Base-by-base conservation (phyloP, 805 yeast species). In the Ogataea neopini region DNA sequence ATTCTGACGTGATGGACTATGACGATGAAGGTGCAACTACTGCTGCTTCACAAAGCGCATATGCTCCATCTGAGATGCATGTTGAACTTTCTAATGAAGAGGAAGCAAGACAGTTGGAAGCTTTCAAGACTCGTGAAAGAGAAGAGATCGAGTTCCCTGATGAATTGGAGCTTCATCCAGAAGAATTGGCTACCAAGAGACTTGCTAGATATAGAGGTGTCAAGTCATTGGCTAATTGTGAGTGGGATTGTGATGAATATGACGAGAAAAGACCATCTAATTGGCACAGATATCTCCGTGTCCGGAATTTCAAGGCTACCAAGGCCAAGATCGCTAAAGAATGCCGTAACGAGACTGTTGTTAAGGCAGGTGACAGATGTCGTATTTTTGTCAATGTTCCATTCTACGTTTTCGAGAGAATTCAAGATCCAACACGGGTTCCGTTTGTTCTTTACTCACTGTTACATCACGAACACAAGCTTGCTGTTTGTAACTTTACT, bases 121-220 rank as follows among this genome's bases (percentile, higher is more conserved):
- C 76, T 58, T 90, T 75, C 70, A 80, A 94, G 57, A 74, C 74
- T 33, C 67, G 80, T 52, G 96, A 83, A 55, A 78, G 79, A 50
- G 97, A 91, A 46, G 97, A 89, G 63, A 76, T 81, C 29, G 96
- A 91, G 59, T 94, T 90, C 74, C 98, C 98, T 0, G 99, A 94
- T 68, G 99, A 94, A 69, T 70, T 92, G 47, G 98, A 94, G 65
- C 70, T 94, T 36, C 77, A 75, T 39, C 97, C 97, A 25, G 63
- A 67, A 5, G 91, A 79, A 54, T 76, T 86, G 4, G 98, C 88
- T 8, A 78, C 77, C 58, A 89, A 90, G 53, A 77, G 88, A 53
- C 74, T 94, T 48, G 68, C 74, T 25, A 79, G 90, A 51, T 92
- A 89, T 68, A 79, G 97, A 66, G 98, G 98, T 50, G 77, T 91